Conservation (phyloP, 306 rosid species). For the Fragaria nilgerrensis region DNA sequence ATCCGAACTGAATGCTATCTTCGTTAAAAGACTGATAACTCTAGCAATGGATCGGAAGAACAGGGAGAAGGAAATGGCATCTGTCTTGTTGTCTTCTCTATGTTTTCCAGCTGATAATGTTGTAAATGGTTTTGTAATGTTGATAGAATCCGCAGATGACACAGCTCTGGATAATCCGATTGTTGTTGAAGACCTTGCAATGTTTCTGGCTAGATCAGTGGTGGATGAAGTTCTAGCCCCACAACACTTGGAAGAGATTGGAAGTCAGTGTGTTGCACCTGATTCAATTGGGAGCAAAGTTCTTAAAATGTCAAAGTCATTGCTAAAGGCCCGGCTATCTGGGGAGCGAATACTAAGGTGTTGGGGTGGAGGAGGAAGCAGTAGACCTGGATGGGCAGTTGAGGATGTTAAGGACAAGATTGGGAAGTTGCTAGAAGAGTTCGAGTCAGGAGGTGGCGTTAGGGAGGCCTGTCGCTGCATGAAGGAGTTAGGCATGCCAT, state of each 20-base stretch:
- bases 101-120: constrained; percentile 67
- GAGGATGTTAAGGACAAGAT: constrained; percentile 74
- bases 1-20: constrained; percentile 52
- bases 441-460: constrained; percentile 58
- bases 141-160: constrained; percentile 75
- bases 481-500: constrained; percentile 74
- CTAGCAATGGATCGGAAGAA: constrained; percentile 71
- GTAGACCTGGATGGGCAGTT: constrained; percentile 63
- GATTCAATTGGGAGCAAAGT: constrained; percentile 54
- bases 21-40: constrained; percentile 61
- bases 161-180: constrained; percentile 65
- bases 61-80: constrained; percentile 80
- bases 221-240: constrained; percentile 74
- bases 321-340: constrained; percentile 56
- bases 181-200: constrained; percentile 72
- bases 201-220: constrained; percentile 68
- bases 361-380: constrained; percentile 79
- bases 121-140: constrained; percentile 59
- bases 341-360: constrained; percentile 70
- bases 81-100: constrained; percentile 56
- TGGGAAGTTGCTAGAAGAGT: constrained; percentile 58
- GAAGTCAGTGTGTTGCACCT: constrained; percentile 37
- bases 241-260: constrained; percentile 64
- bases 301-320: constrained; percentile 57
- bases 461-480: constrained; percentile 63